Base-by-base conservation (phyloP, 495 filamentous ascomycete species). In the Pyronema omphalodes region DNA sequence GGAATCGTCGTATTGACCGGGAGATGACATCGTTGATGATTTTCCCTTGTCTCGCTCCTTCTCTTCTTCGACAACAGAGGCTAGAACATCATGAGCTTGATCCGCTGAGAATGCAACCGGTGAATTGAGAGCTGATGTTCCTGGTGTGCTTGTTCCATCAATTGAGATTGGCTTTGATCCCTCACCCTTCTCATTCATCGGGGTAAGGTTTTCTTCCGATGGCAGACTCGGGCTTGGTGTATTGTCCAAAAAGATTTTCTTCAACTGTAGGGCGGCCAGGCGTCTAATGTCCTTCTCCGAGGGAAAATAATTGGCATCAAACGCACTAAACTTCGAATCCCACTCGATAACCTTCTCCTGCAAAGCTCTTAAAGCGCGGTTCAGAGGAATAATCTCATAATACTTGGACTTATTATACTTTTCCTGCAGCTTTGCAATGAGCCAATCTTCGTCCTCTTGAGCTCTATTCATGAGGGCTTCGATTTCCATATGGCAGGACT, bases 241-340 rank as follows among this genome's bases (percentile, higher is more conserved):
- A 66, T 89, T 83, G 61, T 98, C 89, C 14, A 93, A 76, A 66
- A 96, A 99, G 52, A 99, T 83, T 64, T 91, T 95, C 67, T 83
- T 91, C 48, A 99, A 72, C 60, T 99, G 93, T 36, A 94, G 73
- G 19, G 88, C 83, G 41, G 93, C 89, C 48, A 99, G 71, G 57
- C 88, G 77, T 55, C 87, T 77, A 56, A 99, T 95, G 69, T 99
- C 93, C 60, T 95, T 96, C 61, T 99, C 93, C 0, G 88, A 94
- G 12, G 86, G 86, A 63, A 99, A 88, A 67, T 91, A 99, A 57
- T 88, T 84, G 49, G 78, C 78, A 62, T 99, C 93, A 55, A 99
- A 94, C 35, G 85, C 81, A 36, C 78, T 76, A 67, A 99, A 99
- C 3, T 76, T 76, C 18, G 77, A 78, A 60, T 99, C 93, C 93